Percentiles rank a stretch among this genome's conserved stretches.
Evolutionary conservation across 225 moss, liverwort and hornwort genomes (phyloP).

Genomic region (Pseudoscleropodium purum): DNA sequence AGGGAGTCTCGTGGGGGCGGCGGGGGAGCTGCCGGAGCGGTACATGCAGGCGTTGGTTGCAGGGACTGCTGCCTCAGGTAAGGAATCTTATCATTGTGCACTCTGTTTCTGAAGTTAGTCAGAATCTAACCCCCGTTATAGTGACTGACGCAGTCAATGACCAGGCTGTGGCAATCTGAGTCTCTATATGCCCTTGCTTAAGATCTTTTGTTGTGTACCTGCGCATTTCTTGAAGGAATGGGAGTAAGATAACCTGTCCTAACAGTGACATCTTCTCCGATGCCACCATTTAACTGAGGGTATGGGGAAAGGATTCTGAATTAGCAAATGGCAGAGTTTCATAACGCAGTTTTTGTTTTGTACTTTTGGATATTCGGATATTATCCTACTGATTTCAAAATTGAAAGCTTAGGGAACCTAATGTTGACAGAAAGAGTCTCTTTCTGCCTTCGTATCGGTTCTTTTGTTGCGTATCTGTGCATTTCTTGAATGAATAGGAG

Average conservation of each 20-base stretch:
- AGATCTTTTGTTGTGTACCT: not conserved
- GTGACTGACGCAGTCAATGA: not conserved
- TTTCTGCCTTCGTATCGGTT: not conserved
- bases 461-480: not conserved
- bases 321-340: too few relatives aligned
- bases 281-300: not conserved
- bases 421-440: not conserved
- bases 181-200: not conserved
- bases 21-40: slow-evolving; percentile 75
- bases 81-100: not conserved
- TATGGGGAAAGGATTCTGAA: not conserved
- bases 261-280: not conserved
- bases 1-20: slow-evolving; percentile 63
- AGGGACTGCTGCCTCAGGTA: slow-evolving; percentile 77
- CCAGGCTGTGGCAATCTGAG: not conserved
- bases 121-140: not conserved
- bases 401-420: not conserved
- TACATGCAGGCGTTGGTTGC: slow-evolving; percentile 84
- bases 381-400: not conserved
- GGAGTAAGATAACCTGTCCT: not conserved
- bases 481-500: not conserved
- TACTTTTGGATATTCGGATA: not conserved
- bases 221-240: not conserved
- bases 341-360: not conserved
- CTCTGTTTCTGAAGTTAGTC: not conserved